A percentile compares a stretch with the other conserved stretches of the same genome.
phyloP scores from a whole-genome alignment of 345 rosid species.

The Populus alba region DNA sequence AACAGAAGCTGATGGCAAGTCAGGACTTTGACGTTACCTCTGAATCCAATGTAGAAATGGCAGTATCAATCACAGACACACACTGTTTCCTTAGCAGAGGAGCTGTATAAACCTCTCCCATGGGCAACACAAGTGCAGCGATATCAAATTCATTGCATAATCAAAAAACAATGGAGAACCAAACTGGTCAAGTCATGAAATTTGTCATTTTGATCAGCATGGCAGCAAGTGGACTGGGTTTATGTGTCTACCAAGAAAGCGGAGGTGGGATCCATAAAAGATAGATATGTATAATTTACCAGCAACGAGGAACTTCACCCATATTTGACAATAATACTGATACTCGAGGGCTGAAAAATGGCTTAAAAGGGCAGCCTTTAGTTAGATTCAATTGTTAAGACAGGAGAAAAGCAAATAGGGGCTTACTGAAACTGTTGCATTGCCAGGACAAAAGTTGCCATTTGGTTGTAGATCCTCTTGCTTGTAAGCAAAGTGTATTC shows the following conservation, averaged over 20 bases:
- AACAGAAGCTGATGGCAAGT: constrained; percentile 83
- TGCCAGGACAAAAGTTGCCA: constrained; percentile 53
- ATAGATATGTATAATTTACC: constrained; percentile 37
- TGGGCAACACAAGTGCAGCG: constrained; percentile 64
- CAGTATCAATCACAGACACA: constrained; percentile 84
- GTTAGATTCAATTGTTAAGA: neutral
- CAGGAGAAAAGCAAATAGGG: constrained; percentile 12
- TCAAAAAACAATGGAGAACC: neutral
- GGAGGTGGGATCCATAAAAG: neutral
- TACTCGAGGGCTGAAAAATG: constrained; percentile 79
- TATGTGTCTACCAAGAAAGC: neutral
- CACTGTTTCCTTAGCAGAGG: constrained; percentile 73
- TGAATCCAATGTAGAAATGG: constrained; percentile 33
- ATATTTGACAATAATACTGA: constrained; percentile 51
- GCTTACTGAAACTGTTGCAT: constrained; percentile 57
- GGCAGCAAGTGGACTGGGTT: no score
- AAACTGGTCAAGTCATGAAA: no score
- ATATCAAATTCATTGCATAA: constrained; percentile 77
- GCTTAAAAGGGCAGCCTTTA: constrained; percentile 46
- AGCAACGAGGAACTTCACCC: constrained; percentile 73
- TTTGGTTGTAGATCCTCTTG: constrained; percentile 63
- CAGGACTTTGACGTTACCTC: constrained; percentile 51
- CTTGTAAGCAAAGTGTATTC: constrained; percentile 74
- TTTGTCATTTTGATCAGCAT: no score
- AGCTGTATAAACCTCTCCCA: constrained; percentile 61